Evolutionary conservation across 805 yeast genomes (phyloP).

Genomic region (Candida insectorum): DNA sequence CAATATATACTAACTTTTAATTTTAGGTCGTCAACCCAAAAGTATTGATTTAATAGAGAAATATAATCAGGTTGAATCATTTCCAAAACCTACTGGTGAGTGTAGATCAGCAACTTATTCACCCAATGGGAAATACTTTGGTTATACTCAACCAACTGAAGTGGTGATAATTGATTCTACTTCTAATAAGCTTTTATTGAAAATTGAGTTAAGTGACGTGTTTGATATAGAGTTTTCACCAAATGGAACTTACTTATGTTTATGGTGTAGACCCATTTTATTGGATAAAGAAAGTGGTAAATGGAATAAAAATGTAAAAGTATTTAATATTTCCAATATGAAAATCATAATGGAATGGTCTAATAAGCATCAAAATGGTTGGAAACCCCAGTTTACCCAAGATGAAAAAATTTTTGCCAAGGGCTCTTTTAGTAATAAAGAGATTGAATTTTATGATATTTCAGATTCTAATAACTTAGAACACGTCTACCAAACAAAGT

Average conservation of each 20-base stretch:
- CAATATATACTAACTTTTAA: too few relatives aligned
- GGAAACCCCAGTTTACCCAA: conserved; percentile 87
- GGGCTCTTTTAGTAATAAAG: conserved; percentile 47
- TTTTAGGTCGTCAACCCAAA: conserved; percentile 61
- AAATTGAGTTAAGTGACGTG: conserved; percentile 59
- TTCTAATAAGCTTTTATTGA: conserved; percentile 38
- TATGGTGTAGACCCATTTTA: conserved; percentile 87
- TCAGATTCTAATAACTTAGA: conserved; percentile 22
- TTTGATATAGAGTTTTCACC: conserved; percentile 90
- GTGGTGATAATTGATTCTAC: conserved; percentile 54
- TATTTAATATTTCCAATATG: conserved; percentile 57
- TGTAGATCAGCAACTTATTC: conserved; percentile 67
- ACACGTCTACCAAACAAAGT: conserved; percentile 48
- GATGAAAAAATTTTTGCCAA: conserved; percentile 74
- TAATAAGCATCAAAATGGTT: conserved; percentile 80
- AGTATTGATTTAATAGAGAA: conserved; percentile 49
- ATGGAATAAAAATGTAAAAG: conserved; percentile 74
- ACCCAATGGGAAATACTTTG: conserved; percentile 64
- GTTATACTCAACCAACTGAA: conserved; percentile 63
- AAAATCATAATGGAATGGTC: conserved; percentile 58
- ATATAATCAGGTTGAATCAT: conserved; percentile 32
- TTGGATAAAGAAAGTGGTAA: conserved; percentile 64
- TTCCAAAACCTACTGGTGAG: conserved; percentile 39
- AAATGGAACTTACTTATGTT: conserved; percentile 70
- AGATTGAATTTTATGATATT: conserved; percentile 67